phyloP scores from a whole-genome alignment of 306 rosid species.

The Vachellia collinsii region DNA sequence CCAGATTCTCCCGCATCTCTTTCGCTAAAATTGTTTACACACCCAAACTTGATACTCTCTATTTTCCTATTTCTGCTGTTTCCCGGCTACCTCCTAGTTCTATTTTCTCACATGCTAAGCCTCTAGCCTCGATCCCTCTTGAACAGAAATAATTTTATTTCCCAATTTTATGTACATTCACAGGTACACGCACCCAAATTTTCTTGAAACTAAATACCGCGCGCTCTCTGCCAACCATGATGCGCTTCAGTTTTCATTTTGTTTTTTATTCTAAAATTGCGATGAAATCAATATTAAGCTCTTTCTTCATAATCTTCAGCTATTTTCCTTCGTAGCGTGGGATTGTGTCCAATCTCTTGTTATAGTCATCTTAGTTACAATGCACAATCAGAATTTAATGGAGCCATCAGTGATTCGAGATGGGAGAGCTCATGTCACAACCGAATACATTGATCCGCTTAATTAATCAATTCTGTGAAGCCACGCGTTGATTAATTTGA shows the following conservation, averaged over 20 bases:
- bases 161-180: neutral
- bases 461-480: neutral
- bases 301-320: neutral
- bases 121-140: neutral
- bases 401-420: constrained; percentile 5
- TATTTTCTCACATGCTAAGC: neutral
- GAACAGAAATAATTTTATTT: neutral
- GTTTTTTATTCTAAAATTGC: neutral
- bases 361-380: constrained; percentile 9
- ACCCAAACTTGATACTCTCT: neutral
- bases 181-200: neutral
- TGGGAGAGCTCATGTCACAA: neutral
- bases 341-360: constrained; percentile 10
- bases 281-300: neutral
- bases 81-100: neutral
- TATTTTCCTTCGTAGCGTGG: constrained; percentile 1
- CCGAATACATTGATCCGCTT: neutral
- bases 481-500: neutral
- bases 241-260: neutral
- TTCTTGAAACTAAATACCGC: neutral
- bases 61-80: neutral
- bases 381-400: constrained; percentile 8
- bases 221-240: neutral
- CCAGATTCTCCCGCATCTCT: neutral
- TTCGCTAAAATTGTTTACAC: neutral